These are phyloP conservation scores for Cercophora newfieldiana DNA, from an alignment of 495 filamentous ascomycete genomes.

Conservation along the genomic window DNA sequence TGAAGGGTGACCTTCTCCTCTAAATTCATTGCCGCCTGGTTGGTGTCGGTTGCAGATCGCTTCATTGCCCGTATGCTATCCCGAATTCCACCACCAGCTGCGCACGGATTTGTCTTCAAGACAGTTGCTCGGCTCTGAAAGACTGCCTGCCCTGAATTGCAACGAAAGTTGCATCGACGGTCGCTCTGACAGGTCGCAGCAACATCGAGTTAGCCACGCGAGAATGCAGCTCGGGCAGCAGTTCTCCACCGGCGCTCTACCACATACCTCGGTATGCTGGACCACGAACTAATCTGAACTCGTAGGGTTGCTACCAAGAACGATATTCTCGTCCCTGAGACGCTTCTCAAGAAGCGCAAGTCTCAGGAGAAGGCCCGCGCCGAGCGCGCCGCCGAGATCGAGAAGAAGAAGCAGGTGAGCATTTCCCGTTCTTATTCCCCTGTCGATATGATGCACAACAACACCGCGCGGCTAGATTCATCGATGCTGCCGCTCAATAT, in stretches of 20 bases:
- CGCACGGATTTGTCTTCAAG: not conserved
- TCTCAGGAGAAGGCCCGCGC: slow-evolving; percentile 96
- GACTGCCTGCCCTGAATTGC: slow-evolving; percentile 14
- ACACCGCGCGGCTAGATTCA: slow-evolving; percentile 85
- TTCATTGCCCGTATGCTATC: not conserved
- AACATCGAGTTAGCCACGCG: slow-evolving; percentile 80
- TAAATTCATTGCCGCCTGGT: slow-evolving; percentile 71
- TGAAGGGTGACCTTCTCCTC: slow-evolving; percentile 75
- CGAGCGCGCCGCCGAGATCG: slow-evolving; percentile 72
- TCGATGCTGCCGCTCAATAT: slow-evolving; percentile 94
- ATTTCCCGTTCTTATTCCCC: slow-evolving; percentile 28
- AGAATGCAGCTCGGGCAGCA: slow-evolving; percentile 90
- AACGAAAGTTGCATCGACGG: slow-evolving; percentile 28
- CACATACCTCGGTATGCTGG: slow-evolving; percentile 62
- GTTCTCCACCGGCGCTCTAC: slow-evolving; percentile 85
- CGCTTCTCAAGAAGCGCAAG: slow-evolving; percentile 99
- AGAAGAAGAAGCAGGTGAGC: slow-evolving; percentile 89
- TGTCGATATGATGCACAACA: slow-evolving; percentile 62
- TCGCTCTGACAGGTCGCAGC: slow-evolving; percentile 21
- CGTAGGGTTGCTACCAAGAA: slow-evolving; percentile 83
- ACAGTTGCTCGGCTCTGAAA: slow-evolving; percentile 9
- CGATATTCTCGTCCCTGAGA: slow-evolving; percentile 95
- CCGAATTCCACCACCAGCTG: not conserved
- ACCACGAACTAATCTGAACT: slow-evolving; percentile 63
- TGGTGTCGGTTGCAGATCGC: not conserved